These are phyloP conservation scores for Pestalotiopsis sp. DNA, from an alignment of 2,329 filamentous ascomycete species.

Conservation along the genomic window DNA sequence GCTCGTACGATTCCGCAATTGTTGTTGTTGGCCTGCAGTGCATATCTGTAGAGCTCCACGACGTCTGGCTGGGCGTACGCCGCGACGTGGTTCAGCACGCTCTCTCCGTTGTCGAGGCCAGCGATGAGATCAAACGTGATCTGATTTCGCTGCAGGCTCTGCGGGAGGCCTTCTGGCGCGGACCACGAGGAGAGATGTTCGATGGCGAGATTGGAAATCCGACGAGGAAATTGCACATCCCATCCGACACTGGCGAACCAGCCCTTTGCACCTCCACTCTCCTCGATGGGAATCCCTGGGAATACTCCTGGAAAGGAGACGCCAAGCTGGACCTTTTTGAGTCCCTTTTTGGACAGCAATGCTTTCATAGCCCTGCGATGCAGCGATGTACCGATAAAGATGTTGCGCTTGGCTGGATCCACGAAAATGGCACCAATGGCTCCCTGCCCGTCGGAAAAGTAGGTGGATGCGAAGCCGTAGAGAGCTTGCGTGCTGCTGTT, in stretches of 20 bases:
- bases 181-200: conserved; percentile 73
- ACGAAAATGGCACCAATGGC: conserved; percentile 88
- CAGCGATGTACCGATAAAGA: conserved; percentile 88
- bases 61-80: conserved; percentile 77
- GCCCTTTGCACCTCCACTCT: conserved; percentile 55
- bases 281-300: conserved; percentile 73
- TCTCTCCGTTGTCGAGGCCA: conserved; percentile 74
- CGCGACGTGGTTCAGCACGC: conserved; percentile 75
- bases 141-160: conserved; percentile 71
- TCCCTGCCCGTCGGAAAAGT: conserved; percentile 72
- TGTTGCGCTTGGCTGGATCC: conserved; percentile 80
- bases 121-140: conserved; percentile 84
- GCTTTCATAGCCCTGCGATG: conserved; percentile 83
- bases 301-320: conserved; percentile 83
- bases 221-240: conserved; percentile 68
- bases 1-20: conserved; percentile 83
- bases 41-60: conserved; percentile 77
- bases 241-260: conserved; percentile 94
- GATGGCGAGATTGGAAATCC: conserved; percentile 70
- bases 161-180: conserved; percentile 75
- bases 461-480: conserved; percentile 91
- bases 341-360: conserved; percentile 68
- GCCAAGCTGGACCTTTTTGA: conserved; percentile 82
- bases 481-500: conserved; percentile 91
- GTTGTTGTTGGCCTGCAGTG: conserved; percentile 66